Base-by-base conservation (phyloP, 805 yeast genomes). In the Helenozyma baotianmanensis region DNA sequence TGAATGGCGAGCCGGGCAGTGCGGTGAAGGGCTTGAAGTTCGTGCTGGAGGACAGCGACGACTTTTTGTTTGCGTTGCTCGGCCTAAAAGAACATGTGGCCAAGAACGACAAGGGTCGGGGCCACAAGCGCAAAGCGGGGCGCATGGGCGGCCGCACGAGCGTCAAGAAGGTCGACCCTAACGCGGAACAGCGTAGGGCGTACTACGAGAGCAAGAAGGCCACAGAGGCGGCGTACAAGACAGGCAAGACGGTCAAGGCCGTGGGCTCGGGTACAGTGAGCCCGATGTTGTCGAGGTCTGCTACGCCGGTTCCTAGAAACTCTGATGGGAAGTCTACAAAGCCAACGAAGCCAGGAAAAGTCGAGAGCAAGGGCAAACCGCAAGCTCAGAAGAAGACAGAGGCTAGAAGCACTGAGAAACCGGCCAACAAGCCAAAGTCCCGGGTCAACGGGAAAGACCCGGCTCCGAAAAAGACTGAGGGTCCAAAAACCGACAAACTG, bases 31-130 rank as follows among this genome's bases (percentile, higher is more conserved):
- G 36, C 0, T 15, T 32, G 4, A 43, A 41, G 4, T 66, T 65
- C 36, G 55, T 65, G 1, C 65, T 72, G 33, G 80, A 76, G 43
- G 51, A 58, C 18, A 68, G 67, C 35, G 76, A 70, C 10, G 59
- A 48, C 14, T 76, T 76, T 38, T 51, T 76, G 13, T 68, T 59
- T 30, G 66, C 58, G 10, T 56, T 71, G 17, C 52, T 77, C 19
- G 78, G 78, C 0, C 61, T 76, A 24, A 70, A 68, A 41, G 80
- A 66, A 33, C 48, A 47, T 28, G 42, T 48, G 5, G 53, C 63
- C 6, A 49, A 50, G 23, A 35, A 46, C 22, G 32, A 36, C 8
- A 46, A 27, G 34, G 30, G 43, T 3, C 54, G 46, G 36, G 58
- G 69, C 35, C 60, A 64, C 30, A 43, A 50, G 19, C 66, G 71